phyloP scores from a whole-genome alignment of 352 stramenopile species.

The Pythium aristosporum region DNA sequence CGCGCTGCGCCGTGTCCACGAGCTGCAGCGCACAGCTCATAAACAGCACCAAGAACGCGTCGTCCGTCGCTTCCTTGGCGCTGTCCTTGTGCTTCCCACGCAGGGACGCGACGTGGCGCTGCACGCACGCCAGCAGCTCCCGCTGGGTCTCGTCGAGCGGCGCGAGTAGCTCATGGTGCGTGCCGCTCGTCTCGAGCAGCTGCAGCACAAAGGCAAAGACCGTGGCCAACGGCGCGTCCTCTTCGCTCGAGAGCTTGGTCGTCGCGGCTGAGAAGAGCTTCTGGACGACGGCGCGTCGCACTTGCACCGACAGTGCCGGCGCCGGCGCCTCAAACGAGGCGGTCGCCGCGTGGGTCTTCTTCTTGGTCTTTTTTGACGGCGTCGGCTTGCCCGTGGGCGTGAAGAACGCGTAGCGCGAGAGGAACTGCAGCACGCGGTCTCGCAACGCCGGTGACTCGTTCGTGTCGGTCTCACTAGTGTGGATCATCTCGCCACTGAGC shows the following conservation, averaged over 20 bases:
- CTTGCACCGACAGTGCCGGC: constrained; percentile 48
- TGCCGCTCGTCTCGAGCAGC: constrained; percentile 33
- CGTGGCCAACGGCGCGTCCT: constrained; percentile 45
- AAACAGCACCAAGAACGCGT: constrained; percentile 73
- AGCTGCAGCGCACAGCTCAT: constrained; percentile 77
- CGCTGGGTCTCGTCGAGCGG: constrained; percentile 37
- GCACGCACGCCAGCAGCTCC: constrained; percentile 36
- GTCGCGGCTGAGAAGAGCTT: constrained; percentile 68
- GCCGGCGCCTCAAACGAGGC: constrained; percentile 23
- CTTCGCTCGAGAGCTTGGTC: constrained; percentile 43
- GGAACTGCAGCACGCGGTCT: constrained; percentile 53
- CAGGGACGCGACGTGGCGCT: constrained; percentile 34
- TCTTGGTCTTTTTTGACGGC: constrained; percentile 30
- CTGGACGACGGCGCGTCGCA: constrained; percentile 51
- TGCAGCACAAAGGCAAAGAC: constrained; percentile 41
- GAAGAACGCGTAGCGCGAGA: constrained; percentile 77
- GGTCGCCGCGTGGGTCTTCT: constrained; percentile 25
- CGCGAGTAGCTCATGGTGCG: constrained; percentile 31
- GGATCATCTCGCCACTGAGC: constrained; percentile 38
- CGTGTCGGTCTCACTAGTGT: constrained; percentile 1
- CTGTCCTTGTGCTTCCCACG: constrained; percentile 24
- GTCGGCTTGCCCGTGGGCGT: constrained; percentile 20
- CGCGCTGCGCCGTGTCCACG: constrained; percentile 61
- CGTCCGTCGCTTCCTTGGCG: constrained; percentile 41
- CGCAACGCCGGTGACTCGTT: constrained; percentile 29